phyloP scores from a whole-genome alignment of 2,329 filamentous ascomycete genomes.

The Beauveria rudraprayagi region DNA sequence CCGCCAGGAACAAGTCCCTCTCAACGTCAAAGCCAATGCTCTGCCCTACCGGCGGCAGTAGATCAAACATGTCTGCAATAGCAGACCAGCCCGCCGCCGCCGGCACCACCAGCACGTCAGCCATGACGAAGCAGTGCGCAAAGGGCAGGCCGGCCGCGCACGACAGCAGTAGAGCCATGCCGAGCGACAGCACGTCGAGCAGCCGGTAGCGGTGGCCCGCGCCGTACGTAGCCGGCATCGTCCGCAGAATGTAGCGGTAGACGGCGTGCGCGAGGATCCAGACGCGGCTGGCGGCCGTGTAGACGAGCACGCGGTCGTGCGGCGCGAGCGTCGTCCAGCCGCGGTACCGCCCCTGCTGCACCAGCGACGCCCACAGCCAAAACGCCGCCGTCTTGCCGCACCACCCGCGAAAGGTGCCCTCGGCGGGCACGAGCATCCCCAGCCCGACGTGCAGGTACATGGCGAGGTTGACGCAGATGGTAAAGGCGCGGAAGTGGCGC shows the following conservation, averaged over 20 bases:
- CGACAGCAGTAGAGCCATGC: constrained; percentile 1
- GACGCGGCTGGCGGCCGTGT: constrained; percentile 3
- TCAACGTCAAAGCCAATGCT: neutral
- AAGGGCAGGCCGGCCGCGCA: constrained; percentile 2
- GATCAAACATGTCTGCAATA: constrained; percentile 3
- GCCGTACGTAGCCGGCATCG: constrained; percentile 5
- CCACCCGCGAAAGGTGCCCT: constrained; percentile 7
- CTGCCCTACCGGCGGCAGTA: neutral
- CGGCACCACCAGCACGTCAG: constrained; percentile 8
- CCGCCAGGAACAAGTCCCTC: constrained; percentile 1
- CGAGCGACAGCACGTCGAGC: constrained; percentile 9
- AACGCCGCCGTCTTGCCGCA: constrained; percentile 3
- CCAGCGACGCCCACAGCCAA: constrained; percentile 6
- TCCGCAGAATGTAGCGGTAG: constrained; percentile 11
- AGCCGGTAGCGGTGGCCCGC: constrained; percentile 5
- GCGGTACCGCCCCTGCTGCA: constrained; percentile 1
- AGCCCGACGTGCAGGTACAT: constrained; percentile 6
- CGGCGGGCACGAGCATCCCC: constrained; percentile 7
- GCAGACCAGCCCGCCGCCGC: constrained; percentile 11
- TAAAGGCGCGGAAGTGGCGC: constrained; percentile 4
- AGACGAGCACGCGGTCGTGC: constrained; percentile 10
- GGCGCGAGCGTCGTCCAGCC: constrained; percentile 4
- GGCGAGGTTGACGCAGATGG: constrained; percentile 9
- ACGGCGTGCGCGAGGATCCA: constrained; percentile 11
- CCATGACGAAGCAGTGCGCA: constrained; percentile 13